Evolutionary conservation across 2,329 filamentous ascomycete species (phyloP).

Genomic region (Geosmithia morbida): DNA sequence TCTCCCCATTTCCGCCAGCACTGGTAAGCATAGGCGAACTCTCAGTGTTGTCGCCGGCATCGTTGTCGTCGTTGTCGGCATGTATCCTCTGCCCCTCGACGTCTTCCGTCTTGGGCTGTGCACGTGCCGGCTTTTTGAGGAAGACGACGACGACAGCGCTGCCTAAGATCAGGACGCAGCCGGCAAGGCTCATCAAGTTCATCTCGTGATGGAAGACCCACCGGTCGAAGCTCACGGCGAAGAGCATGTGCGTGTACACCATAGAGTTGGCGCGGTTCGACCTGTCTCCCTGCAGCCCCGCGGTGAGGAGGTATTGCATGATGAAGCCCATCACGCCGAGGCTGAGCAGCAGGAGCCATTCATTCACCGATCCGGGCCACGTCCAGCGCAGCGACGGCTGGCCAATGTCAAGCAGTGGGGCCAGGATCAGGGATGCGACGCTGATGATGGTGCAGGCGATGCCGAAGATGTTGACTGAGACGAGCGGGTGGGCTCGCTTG

Average conservation of each 20-base stretch:
- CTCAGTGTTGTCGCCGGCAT: conserved; percentile 11
- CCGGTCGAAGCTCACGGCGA: conserved; percentile 35
- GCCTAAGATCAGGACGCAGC: conserved; percentile 36
- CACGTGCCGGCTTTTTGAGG: conserved; percentile 18
- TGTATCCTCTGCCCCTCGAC: conserved; percentile 15
- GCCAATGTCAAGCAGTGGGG: conserved; percentile 25
- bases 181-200: conserved; percentile 31
- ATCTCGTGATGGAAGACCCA: conserved; percentile 37
- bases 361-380: conserved; percentile 21
- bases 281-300: conserved; percentile 59
- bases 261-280: conserved; percentile 42
- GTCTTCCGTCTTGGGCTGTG: conserved; percentile 10
- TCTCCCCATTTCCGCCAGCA: conserved; percentile 11
- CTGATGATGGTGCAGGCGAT: conserved; percentile 56
- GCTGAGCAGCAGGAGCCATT: conserved; percentile 55
- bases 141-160: conserved; percentile 36
- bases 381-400: conserved; percentile 31
- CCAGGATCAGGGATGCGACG: conserved; percentile 39
- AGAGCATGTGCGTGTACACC: conserved; percentile 44
- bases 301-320: conserved; percentile 77
- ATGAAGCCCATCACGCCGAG: conserved; percentile 64
- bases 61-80: not conserved
- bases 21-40: conserved; percentile 23
- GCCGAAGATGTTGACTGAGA: conserved; percentile 76
- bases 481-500: conserved; percentile 63